Percentiles rank a stretch among this genome's conserved stretches.
phyloP scores from a whole-genome alignment of 345 rosid species.

The Lagerstroemia speciosa region DNA sequence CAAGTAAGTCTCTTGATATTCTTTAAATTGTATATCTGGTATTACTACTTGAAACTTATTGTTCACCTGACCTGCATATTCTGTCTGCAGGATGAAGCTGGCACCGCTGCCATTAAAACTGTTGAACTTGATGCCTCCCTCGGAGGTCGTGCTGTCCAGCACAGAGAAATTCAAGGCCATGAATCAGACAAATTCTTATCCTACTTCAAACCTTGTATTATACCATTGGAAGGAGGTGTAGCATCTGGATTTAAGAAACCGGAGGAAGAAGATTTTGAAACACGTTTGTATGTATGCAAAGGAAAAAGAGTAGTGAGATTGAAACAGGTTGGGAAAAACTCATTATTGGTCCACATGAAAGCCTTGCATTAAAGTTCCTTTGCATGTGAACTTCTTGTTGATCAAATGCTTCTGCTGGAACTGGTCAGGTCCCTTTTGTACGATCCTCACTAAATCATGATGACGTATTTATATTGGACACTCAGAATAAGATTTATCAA shows the following conservation, averaged over 20 bases:
- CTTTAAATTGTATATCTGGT: neutral
- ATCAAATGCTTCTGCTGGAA: conserved; percentile 17
- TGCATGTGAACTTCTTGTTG: neutral
- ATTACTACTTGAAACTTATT: neutral
- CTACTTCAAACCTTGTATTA: conserved; percentile 90
- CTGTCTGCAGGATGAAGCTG: conserved; percentile 80
- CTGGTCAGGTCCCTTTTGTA: conserved; percentile 78
- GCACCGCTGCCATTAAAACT: conserved; percentile 94
- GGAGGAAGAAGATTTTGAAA: conserved; percentile 88
- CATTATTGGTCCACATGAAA: neutral
- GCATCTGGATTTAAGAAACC: conserved; percentile 82
- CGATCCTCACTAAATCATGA: conserved; percentile 94
- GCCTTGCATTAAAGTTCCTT: neutral
- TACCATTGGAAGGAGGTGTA: conserved; percentile 96
- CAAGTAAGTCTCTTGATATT: conserved; percentile 42
- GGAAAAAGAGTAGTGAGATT: conserved; percentile 84
- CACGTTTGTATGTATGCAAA: conserved; percentile 71
- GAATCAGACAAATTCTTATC: conserved; percentile 97
- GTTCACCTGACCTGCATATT: conserved; percentile 6
- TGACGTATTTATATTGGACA: conserved; percentile 93
- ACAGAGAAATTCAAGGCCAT: conserved; percentile 95
- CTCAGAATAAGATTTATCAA: conserved; percentile 77
- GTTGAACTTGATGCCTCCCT: conserved; percentile 92
- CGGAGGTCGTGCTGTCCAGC: conserved; percentile 98
- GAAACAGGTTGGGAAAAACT: conserved; percentile 69